These are phyloP conservation scores for Orbilia brochopaga DNA, from an alignment of 2,329 filamentous ascomycete genomes.

Conservation along the genomic window DNA sequence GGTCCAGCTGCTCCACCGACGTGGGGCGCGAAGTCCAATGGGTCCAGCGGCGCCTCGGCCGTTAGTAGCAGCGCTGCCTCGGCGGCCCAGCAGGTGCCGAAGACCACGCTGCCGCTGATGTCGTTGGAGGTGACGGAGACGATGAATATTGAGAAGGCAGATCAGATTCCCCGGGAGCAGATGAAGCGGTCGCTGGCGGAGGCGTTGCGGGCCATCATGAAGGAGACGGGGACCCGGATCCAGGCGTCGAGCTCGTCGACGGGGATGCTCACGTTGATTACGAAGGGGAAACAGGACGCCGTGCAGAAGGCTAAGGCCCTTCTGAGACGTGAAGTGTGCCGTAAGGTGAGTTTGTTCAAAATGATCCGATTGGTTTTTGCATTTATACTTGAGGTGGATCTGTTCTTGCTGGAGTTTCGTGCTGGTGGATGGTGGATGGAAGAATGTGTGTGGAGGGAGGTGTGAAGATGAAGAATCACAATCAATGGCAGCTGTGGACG, in stretches of 20 bases:
- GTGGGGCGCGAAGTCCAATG: slow-evolving; percentile 75
- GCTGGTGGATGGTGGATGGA: slow-evolving; percentile 8
- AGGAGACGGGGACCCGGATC: slow-evolving; percentile 84
- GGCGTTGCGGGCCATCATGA: slow-evolving; percentile 88
- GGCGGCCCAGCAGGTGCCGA: slow-evolving; percentile 65
- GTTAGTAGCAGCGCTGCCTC: slow-evolving; percentile 60
- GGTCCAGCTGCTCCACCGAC: slow-evolving; percentile 70
- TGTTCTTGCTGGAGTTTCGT: slow-evolving; percentile 47
- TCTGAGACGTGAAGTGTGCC: slow-evolving; percentile 83
- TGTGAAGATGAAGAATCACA: slow-evolving; percentile 31
- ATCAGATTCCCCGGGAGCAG: slow-evolving; percentile 76
- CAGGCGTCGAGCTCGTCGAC: slow-evolving; percentile 75
- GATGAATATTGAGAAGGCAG: slow-evolving; percentile 74
- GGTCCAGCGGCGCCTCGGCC: slow-evolving; percentile 59
- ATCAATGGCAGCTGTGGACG: slow-evolving; percentile 1
- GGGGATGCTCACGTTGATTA: slow-evolving; percentile 79
- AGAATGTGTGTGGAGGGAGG: slow-evolving; percentile 47
- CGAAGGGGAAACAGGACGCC: slow-evolving; percentile 70
- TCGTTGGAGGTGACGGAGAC: slow-evolving; percentile 61
- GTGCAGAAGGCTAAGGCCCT: slow-evolving; percentile 89
- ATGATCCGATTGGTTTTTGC: slow-evolving; percentile 2
- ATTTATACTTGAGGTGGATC: slow-evolving; percentile 25
- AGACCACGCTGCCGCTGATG: slow-evolving; percentile 56
- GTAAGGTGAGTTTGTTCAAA: slow-evolving; percentile 67
- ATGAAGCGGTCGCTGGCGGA: slow-evolving; percentile 85